These are phyloP conservation scores for Candida sanyiensis DNA, from an alignment of 805 yeast species.

Conservation along the genomic window DNA sequence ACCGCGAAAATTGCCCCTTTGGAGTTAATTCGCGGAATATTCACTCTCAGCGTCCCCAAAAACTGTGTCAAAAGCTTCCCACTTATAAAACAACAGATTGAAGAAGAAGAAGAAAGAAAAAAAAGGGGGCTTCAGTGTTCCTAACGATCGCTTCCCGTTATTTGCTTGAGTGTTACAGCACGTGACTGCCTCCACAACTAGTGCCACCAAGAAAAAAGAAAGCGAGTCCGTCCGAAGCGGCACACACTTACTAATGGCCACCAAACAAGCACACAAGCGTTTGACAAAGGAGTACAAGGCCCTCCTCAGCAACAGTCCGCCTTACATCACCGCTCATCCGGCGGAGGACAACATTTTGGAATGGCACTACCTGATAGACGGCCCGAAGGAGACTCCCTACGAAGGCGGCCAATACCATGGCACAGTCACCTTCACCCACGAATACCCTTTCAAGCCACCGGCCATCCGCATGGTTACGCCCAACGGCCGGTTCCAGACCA, in stretches of 20 bases:
- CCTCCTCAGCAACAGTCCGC: slow-evolving; percentile 76
- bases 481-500: slow-evolving; percentile 77
- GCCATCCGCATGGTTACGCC: slow-evolving; percentile 87
- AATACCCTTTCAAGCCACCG: slow-evolving; percentile 91
- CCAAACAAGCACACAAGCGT: slow-evolving; percentile 39
- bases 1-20: too few relatives aligned
- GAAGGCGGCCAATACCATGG: slow-evolving; percentile 88
- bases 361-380: slow-evolving; percentile 91
- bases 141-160: too few relatives aligned
- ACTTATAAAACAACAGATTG: too few relatives aligned
- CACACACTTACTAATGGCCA: slow-evolving; percentile 39
- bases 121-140: too few relatives aligned
- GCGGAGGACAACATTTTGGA: slow-evolving; percentile 81
- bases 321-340: slow-evolving; percentile 79
- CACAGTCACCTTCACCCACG: slow-evolving; percentile 71
- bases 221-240: too few relatives aligned
- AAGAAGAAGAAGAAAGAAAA: too few relatives aligned
- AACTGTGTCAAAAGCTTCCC: too few relatives aligned
- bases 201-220: too few relatives aligned
- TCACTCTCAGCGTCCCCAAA: too few relatives aligned
- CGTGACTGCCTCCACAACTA: too few relatives aligned
- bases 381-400: slow-evolving; percentile 88
- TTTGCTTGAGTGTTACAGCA: too few relatives aligned
- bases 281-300: slow-evolving; percentile 78
- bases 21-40: too few relatives aligned